Evolutionary conservation across 1,284 basidiomycete genomes (phyloP).

Genomic region (Thecaphora frezii): DNA sequence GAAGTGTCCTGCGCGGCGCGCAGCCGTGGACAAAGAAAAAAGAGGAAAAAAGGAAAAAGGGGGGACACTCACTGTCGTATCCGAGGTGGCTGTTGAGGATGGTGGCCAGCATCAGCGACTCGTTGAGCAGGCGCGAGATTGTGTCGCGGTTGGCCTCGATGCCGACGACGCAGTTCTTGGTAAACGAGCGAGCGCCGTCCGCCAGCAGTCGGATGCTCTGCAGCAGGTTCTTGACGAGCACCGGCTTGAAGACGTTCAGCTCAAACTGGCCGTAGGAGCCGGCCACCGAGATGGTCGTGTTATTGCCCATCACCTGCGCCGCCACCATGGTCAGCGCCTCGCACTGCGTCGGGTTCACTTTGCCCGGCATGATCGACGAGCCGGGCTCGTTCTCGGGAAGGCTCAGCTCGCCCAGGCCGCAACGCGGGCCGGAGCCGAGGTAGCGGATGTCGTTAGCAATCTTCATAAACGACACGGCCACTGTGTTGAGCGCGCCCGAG

Average conservation of each 20-base stretch:
- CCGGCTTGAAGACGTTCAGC: constrained; percentile 99
- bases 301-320: constrained; percentile 97
- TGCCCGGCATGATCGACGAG: constrained; percentile 99
- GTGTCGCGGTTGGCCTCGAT: constrained; percentile 93
- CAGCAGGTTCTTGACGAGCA: constrained; percentile 95
- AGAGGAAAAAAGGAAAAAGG: constrained; percentile 12
- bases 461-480: constrained; percentile 97
- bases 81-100: constrained; percentile 89
- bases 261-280: constrained; percentile 97
- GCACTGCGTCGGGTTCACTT: constrained; percentile 99
- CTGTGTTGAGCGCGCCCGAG: constrained; percentile 90
- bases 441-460: constrained; percentile 99
- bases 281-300: constrained; percentile 88
- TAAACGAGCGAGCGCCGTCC: constrained; percentile 80
- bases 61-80: constrained; percentile 78
- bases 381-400: constrained; percentile 99
- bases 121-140: constrained; percentile 85
- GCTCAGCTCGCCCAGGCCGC: constrained; percentile 90
- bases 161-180: constrained; percentile 93
- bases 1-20: too few relatives aligned
- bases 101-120: constrained; percentile 86
- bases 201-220: constrained; percentile 91
- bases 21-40: too few relatives aligned
- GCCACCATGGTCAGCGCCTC: constrained; percentile 97
- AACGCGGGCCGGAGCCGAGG: constrained; percentile 95